phyloP scores from a whole-genome alignment of 1,284 basidiomycete genomes.

The Moesziomyces sp. region DNA sequence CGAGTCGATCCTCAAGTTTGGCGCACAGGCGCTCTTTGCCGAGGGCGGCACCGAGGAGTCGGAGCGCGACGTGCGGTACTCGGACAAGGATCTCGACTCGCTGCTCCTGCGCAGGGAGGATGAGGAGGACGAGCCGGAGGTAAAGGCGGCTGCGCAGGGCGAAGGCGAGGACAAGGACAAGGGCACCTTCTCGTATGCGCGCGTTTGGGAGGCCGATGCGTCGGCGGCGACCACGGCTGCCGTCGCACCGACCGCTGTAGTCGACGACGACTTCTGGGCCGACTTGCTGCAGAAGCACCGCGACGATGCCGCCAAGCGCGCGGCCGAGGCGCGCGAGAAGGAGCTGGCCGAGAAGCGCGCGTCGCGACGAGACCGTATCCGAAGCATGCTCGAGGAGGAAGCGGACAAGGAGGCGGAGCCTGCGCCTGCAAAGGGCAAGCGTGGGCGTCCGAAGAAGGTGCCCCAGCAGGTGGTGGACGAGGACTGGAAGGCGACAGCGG shows the following conservation, averaged over 20 bases:
- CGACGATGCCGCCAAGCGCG: constrained; percentile 38
- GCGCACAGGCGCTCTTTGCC: constrained; percentile 66
- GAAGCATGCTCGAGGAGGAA: constrained; percentile 23
- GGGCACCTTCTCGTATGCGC: constrained; percentile 63
- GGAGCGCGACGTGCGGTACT: constrained; percentile 62
- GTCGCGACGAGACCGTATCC: constrained; percentile 36
- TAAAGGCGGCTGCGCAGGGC: constrained; percentile 4
- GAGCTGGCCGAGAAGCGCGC: constrained; percentile 28
- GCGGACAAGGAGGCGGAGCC: constrained; percentile 6
- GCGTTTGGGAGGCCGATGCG: constrained; percentile 64
- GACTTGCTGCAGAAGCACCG: constrained; percentile 62
- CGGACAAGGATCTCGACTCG: constrained; percentile 64
- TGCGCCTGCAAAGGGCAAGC: constrained; percentile 21
- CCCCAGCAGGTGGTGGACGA: constrained; percentile 24
- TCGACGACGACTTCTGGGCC: constrained; percentile 62
- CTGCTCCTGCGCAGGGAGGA: constrained; percentile 60
- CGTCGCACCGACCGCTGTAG: constrained; percentile 55
- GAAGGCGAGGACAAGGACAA: constrained; percentile 28
- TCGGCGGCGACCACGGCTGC: constrained; percentile 12
- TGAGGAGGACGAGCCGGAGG: constrained; percentile 37
- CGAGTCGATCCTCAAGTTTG: constrained; percentile 66
- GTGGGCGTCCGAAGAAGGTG: constrained; percentile 26
- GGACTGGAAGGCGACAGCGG: constrained; percentile 17
- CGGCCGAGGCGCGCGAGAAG: constrained; percentile 21
- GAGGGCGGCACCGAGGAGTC: constrained; percentile 60